Evolutionary conservation across 2,329 filamentous ascomycete species (phyloP).

Genomic region (Westerdykella aurantiaca): DNA sequence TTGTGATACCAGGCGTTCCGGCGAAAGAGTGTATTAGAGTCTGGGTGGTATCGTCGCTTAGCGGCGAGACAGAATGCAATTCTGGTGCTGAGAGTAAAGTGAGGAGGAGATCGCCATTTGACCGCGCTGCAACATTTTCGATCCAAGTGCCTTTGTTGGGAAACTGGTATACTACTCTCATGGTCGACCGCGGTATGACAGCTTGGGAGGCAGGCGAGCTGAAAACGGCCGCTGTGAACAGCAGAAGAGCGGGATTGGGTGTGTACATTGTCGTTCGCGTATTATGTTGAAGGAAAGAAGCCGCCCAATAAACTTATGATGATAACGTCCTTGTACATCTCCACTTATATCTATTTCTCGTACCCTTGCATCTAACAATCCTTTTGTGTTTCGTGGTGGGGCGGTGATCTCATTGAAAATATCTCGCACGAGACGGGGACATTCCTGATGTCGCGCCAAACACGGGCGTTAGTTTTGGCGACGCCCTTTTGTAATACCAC

Average conservation of each 20-base stretch:
- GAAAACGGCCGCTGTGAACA: not conserved
- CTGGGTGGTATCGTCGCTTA: slow-evolving; percentile 4
- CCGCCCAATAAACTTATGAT: no score
- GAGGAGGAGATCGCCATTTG: slow-evolving; percentile 37
- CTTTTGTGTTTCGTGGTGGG: no score
- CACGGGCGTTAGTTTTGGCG: no score
- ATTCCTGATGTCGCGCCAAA: no score
- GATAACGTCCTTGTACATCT: no score
- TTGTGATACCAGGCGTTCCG: slow-evolving; percentile 6
- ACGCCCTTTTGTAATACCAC: no score
- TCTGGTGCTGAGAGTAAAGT: slow-evolving; percentile 26
- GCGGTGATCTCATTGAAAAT: no score
- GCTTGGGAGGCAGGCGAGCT: not conserved
- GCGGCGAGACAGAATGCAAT: slow-evolving; percentile 32
- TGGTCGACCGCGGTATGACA: not conserved
- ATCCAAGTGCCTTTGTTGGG: slow-evolving; percentile 22
- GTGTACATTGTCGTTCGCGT: no score
- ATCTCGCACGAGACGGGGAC: no score
- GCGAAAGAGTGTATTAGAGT: slow-evolving; percentile 25
- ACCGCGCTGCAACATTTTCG: slow-evolving; percentile 37
- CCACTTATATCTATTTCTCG: no score
- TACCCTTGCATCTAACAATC: no score
- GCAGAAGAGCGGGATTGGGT: not conserved
- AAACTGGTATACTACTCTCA: slow-evolving; percentile 21
- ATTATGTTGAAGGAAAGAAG: no score